Evolutionary conservation across 441 rosid genomes (phyloP).

Genomic region (Populus hybrid): DNA sequence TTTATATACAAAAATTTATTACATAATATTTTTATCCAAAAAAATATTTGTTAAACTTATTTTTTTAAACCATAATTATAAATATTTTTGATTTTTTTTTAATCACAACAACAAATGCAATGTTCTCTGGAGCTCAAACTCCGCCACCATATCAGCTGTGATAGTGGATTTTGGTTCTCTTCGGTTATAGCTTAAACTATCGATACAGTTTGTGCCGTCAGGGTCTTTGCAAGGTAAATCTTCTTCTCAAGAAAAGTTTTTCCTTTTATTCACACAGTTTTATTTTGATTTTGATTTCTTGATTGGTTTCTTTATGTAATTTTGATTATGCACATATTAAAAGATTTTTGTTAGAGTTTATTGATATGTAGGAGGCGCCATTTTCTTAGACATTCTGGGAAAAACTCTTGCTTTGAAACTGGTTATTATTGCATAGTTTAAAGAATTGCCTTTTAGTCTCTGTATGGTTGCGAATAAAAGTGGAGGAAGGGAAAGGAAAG

Average conservation of each 20-base stretch:
- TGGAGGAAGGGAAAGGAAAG: neutral
- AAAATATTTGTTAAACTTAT: no score
- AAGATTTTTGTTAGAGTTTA: neutral
- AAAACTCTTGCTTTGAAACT: conserved; percentile 1
- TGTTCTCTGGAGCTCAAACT: neutral
- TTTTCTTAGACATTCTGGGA: neutral
- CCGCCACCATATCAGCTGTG: neutral
- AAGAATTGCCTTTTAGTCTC: neutral
- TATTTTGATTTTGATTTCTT: neutral
- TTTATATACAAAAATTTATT: no score
- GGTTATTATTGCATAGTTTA: neutral
- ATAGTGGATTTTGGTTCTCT: neutral
- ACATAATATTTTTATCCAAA: no score
- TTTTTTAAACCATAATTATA: no score
- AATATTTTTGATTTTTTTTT: no score
- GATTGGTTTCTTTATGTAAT: no score
- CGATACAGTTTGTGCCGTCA: neutral
- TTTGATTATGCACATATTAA: neutral
- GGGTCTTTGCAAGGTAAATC: conserved; percentile 3
- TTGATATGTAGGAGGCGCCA: neutral
- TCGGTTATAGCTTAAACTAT: neutral
- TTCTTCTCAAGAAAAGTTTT: neutral
- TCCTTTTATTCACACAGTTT: neutral
- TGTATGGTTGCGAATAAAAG: neutral
- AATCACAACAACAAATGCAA: no score